Evolutionary conservation across 208 protist species (phyloP), one percentile per base, ranked within the genome.

Genomic region (Leishmania guyanensis): DNA sequence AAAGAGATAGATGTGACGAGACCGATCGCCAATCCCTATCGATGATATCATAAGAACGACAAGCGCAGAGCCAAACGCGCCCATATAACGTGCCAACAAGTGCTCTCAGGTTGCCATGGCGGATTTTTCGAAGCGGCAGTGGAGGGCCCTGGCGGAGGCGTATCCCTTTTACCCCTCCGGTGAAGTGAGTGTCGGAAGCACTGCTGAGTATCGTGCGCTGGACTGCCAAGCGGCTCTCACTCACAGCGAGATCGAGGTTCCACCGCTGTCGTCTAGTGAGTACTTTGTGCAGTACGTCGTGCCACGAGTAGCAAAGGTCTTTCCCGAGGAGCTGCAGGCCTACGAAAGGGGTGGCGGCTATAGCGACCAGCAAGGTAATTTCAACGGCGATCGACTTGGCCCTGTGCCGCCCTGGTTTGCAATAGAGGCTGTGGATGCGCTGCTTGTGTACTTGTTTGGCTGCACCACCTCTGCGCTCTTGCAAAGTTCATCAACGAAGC

Each of bases 101-200:
- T 64, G 16, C 36, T 64, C 39, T 16, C 36, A 48, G 17, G 17
- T 39, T 53, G 53, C 16, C 20, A 72, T 74, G 48, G 72, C 60
- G 36, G 81, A 85, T 5, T 56, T 90, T 0, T 75, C 83, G 0
- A 88, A 85, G 48, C 77, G 77, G 8, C 89, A 92, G 54, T 91
- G 87, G 89, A 83, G 88, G 17, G 82, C 86, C 0, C 75, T 92
- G n/a, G 65, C 86, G 4, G 70, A 80, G 60, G 89, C 89, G 0
- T 87, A 82, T 62, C 87, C 89, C 0, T 79, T 89, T 17, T 92
- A 75, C 53, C 10, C 39, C 16, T 2, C 39, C 14, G 50, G 20
- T 29, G 77, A 62, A 2, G 20, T n/a, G 17, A 33, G n/a, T 9
- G 53, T 29, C 46, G 60, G 46, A 46, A 26, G 26, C 46, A 20